Base-by-base conservation (phyloP, 129 eudicot genomes). In the Tanacetum coccineum region DNA sequence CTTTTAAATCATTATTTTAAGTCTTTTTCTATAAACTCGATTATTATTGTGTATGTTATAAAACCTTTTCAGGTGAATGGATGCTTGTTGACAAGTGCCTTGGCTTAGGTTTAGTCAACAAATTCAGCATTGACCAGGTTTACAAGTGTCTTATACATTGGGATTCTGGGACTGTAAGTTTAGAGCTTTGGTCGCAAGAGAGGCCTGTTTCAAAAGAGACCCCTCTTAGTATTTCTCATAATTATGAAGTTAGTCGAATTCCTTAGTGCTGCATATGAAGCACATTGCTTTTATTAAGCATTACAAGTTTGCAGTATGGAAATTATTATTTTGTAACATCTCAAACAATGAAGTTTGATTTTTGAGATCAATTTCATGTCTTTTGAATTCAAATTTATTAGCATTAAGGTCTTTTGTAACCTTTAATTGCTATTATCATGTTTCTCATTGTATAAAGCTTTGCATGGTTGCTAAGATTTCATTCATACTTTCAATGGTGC, bases 111-210 rank as follows among this genome's bases (percentile, higher is more conserved):
- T 79, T 93, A 30, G 87, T 86, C 70, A 93, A 89, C 79, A 82
- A 81, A 69, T 93, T 93, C 74, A 61, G 81, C 32, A 46, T 74
- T 64, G 74, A 68, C 40, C 87, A 93, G 58, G 99, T 89, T 40
- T 67, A 72, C 84, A 93, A 89, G 67, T 94, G 99, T 68, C 75
- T 83, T 18, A 19, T 94, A 36, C 84, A 94, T 47, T 94, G 97
- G 99, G 95, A 96, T 72, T 81, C 73, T 1, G 90, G 90, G 51
- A 94, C 93, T 12, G 85, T 94, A 3, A 94, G 89, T 80, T 40
- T 94, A 25, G 99, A 94, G 90, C 97, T 94, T 28, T 89, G 93
- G 92, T 94, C 95, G 1, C 95, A 94, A 70, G 82, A 84, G 15
- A 84, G 95, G 56, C 99, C 99, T 14, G 97, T 94, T 36, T 94